A percentile compares a stretch with the other conserved stretches of the same genome.
Evolutionary conservation across 441 rosid species (phyloP).

Genomic region (Brassica hybrid): DNA sequence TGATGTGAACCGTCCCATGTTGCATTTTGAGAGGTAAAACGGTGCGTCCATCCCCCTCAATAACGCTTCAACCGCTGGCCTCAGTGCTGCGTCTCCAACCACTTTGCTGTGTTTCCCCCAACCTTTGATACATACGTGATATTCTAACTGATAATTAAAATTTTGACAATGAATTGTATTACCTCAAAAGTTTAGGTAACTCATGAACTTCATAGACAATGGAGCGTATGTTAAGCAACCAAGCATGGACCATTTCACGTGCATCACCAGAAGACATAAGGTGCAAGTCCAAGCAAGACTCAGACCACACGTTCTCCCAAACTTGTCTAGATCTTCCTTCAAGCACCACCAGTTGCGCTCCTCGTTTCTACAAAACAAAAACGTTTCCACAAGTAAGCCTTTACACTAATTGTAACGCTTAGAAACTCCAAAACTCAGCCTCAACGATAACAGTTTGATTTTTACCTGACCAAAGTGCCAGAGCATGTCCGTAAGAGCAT

Average conservation of each 20-base stretch:
- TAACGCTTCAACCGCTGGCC: too few species aligned
- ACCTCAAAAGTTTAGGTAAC: slow-evolving; percentile 83
- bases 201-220: slow-evolving; percentile 80
- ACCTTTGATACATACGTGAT: too few species aligned
- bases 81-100: too few species aligned
- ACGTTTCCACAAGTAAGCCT: neutral
- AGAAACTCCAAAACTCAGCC: neutral
- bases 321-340: slow-evolving; percentile 85
- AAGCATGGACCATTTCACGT: slow-evolving; percentile 85
- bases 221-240: slow-evolving; percentile 82
- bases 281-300: slow-evolving; percentile 90
- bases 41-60: too few species aligned
- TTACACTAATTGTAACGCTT: neutral
- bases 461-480: slow-evolving; percentile 98
- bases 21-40: too few species aligned
- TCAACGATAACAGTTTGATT: too few species aligned
- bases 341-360: slow-evolving; percentile 82
- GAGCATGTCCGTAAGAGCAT: slow-evolving; percentile 87
- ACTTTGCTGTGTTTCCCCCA: too few species aligned
- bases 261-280: slow-evolving; percentile 97
- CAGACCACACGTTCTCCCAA: slow-evolving; percentile 91
- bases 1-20: too few species aligned
- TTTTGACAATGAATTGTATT: too few species aligned
- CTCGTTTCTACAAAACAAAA: slow-evolving; percentile 60
- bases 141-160: too few species aligned